Percentiles rank a stretch among this genome's conserved stretches.
These are phyloP conservation scores for Pichia paraexigua DNA, from an alignment of 805 yeast genomes.

Conservation along the genomic window DNA sequence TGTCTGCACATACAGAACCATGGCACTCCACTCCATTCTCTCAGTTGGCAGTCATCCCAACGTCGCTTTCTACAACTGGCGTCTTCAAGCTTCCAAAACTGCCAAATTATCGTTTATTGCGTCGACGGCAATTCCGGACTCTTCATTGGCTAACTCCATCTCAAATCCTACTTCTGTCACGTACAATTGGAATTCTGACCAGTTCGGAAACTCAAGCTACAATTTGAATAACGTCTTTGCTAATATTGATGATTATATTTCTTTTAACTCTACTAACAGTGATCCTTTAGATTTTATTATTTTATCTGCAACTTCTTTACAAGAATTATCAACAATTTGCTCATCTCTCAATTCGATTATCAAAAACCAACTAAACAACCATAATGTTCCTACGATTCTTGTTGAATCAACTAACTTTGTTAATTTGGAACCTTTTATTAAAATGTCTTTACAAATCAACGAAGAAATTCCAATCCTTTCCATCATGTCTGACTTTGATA, in stretches of 20 bases:
- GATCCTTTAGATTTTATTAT: conserved; percentile 35
- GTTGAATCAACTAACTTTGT: conserved; percentile 68
- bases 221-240: conserved; percentile 15
- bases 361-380: conserved; percentile 18
- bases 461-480: conserved; percentile 38
- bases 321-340: conserved; percentile 40
- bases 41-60: conserved; percentile 46
- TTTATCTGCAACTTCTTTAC: conserved; percentile 41
- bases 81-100: conserved; percentile 38
- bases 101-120: conserved; percentile 37
- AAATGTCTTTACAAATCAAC: conserved; percentile 30
- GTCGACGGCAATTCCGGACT: conserved; percentile 13
- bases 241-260: conserved; percentile 22
- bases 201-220: conserved; percentile 28
- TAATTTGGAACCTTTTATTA: conserved; percentile 59
- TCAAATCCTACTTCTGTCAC: conserved; percentile 9
- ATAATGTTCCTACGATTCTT: conserved; percentile 42
- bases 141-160: background rate
- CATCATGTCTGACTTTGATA: conserved; percentile 56
- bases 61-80: conserved; percentile 52
- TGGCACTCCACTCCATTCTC: conserved; percentile 6
- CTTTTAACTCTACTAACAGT: background rate
- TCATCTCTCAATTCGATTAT: conserved; percentile 31
- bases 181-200: conserved; percentile 26
- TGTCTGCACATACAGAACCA: background rate